phyloP scores from a whole-genome alignment of 2,329 filamentous ascomycete genomes.

The Botrytis elliptica region DNA sequence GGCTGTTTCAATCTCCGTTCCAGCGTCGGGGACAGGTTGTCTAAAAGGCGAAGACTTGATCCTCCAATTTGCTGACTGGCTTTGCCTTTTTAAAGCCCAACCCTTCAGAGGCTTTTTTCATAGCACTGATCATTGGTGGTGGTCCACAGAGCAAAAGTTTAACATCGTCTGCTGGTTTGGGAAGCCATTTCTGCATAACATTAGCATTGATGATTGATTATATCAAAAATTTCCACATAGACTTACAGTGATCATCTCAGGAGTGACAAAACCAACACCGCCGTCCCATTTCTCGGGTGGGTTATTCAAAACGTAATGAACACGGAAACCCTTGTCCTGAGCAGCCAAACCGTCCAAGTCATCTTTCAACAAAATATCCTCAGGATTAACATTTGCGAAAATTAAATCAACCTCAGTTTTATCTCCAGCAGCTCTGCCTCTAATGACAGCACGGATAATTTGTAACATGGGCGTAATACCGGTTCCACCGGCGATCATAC shows the following conservation, averaged over 20 bases:
- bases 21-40: neutral
- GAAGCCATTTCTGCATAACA: constrained; percentile 65
- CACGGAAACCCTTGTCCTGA: constrained; percentile 77
- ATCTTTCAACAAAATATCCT: constrained; percentile 91
- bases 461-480: constrained; percentile 99
- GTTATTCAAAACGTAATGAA: constrained; percentile 97
- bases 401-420: constrained; percentile 89
- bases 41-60: constrained; percentile 97
- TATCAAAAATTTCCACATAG: constrained; percentile 7
- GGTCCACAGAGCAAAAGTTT: constrained; percentile 95
- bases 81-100: constrained; percentile 90
- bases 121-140: constrained; percentile 91
- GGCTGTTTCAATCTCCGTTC: neutral
- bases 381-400: constrained; percentile 91
- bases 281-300: constrained; percentile 89
- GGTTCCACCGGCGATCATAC: constrained; percentile 97
- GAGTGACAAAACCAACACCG: constrained; percentile 90
- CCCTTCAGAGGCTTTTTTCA: constrained; percentile 92
- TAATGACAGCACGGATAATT: constrained; percentile 85
- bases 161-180: constrained; percentile 79
- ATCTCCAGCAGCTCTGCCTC: constrained; percentile 75
- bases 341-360: constrained; percentile 78
- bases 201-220: constrained; percentile 3
- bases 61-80: constrained; percentile 94
- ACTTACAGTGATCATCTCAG: constrained; percentile 87